These are phyloP conservation scores for Fusarium tuaranense DNA, from an alignment of 2,329 filamentous ascomycete species.

Conservation along the genomic window DNA sequence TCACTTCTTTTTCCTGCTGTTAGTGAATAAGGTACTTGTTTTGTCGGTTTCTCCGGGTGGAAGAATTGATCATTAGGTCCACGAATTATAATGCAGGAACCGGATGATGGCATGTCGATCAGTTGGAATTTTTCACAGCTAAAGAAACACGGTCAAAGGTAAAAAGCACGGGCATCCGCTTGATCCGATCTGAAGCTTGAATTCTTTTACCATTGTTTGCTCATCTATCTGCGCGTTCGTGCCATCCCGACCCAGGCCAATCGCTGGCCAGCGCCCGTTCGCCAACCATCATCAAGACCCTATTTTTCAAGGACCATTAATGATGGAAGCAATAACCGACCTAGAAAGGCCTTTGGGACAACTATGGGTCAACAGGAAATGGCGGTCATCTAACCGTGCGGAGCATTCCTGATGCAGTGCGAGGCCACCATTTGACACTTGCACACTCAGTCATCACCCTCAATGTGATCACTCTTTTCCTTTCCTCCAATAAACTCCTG, in stretches of 20 bases:
- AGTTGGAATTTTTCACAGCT: background rate
- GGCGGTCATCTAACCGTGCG: background rate
- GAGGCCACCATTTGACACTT: background rate
- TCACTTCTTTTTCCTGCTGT: background rate
- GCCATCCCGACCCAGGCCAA: background rate
- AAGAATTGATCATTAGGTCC: background rate
- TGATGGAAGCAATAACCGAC: no score
- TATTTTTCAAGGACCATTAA: background rate
- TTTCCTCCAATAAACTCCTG: conserved; percentile 24
- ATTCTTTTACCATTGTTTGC: background rate
- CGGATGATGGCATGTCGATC: background rate
- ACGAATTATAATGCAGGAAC: conserved; percentile 1
- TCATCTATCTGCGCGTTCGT: background rate
- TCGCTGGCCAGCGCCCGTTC: background rate
- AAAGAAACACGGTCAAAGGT: background rate
- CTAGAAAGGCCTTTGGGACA: no score
- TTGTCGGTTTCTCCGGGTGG: conserved; percentile 4
- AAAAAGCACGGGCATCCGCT: background rate
- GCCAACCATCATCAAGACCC: background rate
- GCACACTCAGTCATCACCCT: background rate
- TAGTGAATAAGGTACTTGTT: no score
- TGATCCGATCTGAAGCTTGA: background rate
- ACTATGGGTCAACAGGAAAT: no score
- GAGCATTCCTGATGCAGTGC: background rate
- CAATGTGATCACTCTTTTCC: conserved; percentile 26